Base-by-base conservation (phyloP, 2,329 filamentous ascomycete genomes). In the Ceratocystiopsis minuta region DNA sequence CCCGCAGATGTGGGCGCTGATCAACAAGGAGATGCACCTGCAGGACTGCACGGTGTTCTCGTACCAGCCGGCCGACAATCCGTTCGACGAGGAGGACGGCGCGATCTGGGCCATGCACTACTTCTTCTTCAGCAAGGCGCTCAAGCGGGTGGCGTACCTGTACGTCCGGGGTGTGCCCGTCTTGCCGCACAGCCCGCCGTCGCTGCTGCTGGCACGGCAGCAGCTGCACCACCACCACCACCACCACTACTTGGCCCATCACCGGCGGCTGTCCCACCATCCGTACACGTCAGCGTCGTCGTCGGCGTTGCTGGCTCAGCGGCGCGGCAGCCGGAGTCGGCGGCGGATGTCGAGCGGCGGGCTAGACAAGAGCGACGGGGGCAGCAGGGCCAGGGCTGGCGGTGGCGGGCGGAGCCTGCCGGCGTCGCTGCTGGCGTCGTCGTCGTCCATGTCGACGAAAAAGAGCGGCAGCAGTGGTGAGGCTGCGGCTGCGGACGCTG, bases 31-130 rank as follows among this genome's bases (percentile, higher is more conserved):
- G 60, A 96, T 98, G 87, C 76, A 75, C 39, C 69, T 96, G 36
- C 78, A 82, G 50, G 80, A 92, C 51, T 98, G 90, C 62, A 80
- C 78, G 43, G 76, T 88, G 47, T 96, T 94, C 59, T 81, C 80
- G 43, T 98, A 93, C 62, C 75, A 80, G 40, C 90, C 90, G 0
- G 79, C 85, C 35, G 83, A 87, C 46, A 87, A 94, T 54, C 85
- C 86, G 0, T 94, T 92, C 53, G 80, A 87, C 52, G 86, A 86
- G 48, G 87, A 93, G 47, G 86, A 95, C 54, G 83, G 84, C 47
- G 80, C 87, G 11, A 87, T 98, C 48, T 98, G 88, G 88, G 86
- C 83, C 39, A 70, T 87, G 48, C 87, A 96, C 58, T 95, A 93
- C 60, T 94, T 98, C 65, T 93, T 96, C 60, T 96, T 95, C 70